Conservation (phyloP, 306 rosid species). For the Dryas octopetala region DNA sequence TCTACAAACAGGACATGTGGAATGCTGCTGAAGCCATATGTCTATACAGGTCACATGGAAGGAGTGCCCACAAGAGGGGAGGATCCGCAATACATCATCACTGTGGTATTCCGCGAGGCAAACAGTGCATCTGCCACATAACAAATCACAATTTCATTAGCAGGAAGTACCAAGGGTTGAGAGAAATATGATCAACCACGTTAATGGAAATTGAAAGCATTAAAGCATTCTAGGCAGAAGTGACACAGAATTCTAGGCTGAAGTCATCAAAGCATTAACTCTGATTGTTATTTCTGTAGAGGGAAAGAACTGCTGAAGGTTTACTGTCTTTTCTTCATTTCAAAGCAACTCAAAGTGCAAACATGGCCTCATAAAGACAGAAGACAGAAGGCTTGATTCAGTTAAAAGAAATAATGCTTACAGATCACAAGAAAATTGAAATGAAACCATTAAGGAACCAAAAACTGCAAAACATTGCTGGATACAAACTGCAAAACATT, state of each 20-base stretch:
- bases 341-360: neutral
- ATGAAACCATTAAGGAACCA: neutral
- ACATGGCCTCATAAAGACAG: neutral
- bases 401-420: neutral
- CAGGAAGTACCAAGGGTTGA: neutral
- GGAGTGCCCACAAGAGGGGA: slow-evolving; percentile 84
- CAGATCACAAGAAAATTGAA: neutral
- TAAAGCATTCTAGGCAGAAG: neutral
- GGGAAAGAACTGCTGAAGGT: neutral
- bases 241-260: neutral
- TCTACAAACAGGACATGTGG: slow-evolving; percentile 94
- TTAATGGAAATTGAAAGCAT: neutral
- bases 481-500: neutral
- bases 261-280: neutral
- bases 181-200: neutral
- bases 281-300: neutral
- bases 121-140: slow-evolving; percentile 64
- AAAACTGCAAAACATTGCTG: neutral
- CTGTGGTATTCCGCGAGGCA: slow-evolving; percentile 78
- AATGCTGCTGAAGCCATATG: slow-evolving; percentile 87
- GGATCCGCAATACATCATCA: slow-evolving; percentile 77
- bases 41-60: slow-evolving; percentile 90
- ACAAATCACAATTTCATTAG: slow-evolving; percentile 29
- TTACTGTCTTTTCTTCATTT: neutral
- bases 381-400: neutral